phyloP scores from a whole-genome alignment of 2,329 filamentous ascomycete species.

The Ophiocordyceps robertsii region DNA sequence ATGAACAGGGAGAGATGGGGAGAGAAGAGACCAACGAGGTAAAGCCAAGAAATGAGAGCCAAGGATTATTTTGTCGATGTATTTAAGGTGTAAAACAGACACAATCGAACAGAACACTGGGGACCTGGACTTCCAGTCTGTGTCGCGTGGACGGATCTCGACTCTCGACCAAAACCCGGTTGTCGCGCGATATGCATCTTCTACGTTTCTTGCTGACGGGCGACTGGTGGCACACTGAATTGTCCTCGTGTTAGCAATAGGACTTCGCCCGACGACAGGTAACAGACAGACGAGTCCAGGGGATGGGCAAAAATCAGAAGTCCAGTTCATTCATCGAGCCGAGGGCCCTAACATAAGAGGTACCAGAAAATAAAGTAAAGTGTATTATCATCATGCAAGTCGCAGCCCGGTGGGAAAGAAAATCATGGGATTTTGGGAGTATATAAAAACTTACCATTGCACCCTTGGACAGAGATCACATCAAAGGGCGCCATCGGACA shows the following conservation, averaged over 20 bases:
- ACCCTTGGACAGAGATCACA: not conserved
- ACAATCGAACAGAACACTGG: not conserved
- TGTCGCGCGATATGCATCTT: no score
- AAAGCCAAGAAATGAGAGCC: no score
- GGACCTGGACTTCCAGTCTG: not conserved
- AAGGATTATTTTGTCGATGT: no score
- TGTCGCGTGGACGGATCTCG: no score
- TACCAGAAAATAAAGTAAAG: conserved; percentile 72
- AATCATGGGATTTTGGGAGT: not conserved
- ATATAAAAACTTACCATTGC: conserved; percentile 19
- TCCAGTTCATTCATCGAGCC: conserved; percentile 71
- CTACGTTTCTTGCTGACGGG: no score
- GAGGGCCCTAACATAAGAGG: conserved; percentile 82
- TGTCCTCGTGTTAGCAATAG: not conserved
- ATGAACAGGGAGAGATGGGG: no score
- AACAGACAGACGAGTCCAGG: not conserved
- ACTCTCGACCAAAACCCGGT: no score
- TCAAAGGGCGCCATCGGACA: not conserved
- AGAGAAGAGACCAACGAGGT: no score
- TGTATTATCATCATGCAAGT: conserved; percentile 56
- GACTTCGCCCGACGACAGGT: not conserved
- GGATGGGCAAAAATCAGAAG: conserved; percentile 49
- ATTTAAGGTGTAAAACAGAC: not conserved
- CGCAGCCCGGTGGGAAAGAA: conserved; percentile 1
- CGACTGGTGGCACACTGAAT: no score